Evolutionary conservation across 805 yeast genomes (phyloP), one percentile per base, ranked within the genome.

Genomic region (Metschnikowia aberdeeniae): DNA sequence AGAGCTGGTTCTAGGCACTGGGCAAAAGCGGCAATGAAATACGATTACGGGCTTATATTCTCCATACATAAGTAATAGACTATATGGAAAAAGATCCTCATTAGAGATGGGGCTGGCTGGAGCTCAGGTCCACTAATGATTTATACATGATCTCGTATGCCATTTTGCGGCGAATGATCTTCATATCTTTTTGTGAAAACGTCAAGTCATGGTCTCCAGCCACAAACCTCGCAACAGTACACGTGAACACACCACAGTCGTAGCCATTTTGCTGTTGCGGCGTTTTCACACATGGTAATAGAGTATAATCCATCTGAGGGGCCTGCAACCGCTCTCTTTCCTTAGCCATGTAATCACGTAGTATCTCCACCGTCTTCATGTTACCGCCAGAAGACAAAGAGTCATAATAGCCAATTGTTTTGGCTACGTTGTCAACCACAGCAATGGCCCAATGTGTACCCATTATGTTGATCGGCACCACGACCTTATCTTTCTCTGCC

Each of bases 191-290:
- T 54, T 85, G 90, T 6, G 78, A 60, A 55, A 81, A 92, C 3
- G 63, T 58, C 33, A 87, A 64, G 0, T 72, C 73, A 22, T 62
- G 61, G 5, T 72, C 76, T 30, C 78, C 66, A 0, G 90, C 66
- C 34, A 88, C 55, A 37, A 75, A 82, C 39, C 80, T 76, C 1
- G 86, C 87, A 38, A 82, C 84, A 44, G 89, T 79, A 62, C 97
- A 85, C 2, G 95, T 78, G 59, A 90, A 93, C 2, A 92, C 95
- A 6, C 99, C 99, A 69, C 99, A 93, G 63, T 93, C 99, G 54
- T 62, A 87, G 0, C 97, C 97, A 59, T 93, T 93, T 24, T 74
- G 70, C 61, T 93, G 99, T 53, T 84, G 87, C 1, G 99, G 98
- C 35, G 90, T 62, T 20, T 59, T 54, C 31, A 56, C 43, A 34